phyloP scores from a whole-genome alignment of 2,329 filamentous ascomycete genomes.

The Stagonosporopsis chrysanthemi region DNA sequence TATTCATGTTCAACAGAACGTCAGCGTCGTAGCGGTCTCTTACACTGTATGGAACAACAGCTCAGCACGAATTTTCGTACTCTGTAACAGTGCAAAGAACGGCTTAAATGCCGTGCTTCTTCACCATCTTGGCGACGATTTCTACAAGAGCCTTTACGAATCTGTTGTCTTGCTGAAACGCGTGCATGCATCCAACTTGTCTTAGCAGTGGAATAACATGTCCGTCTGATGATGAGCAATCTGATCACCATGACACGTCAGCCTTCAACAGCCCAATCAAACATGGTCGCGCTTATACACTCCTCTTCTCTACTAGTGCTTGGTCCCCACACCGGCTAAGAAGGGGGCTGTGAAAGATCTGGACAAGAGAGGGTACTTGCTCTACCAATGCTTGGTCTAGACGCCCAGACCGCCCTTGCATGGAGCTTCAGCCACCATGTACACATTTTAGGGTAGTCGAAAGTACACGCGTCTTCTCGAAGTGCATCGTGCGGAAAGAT shows the following conservation, averaged over 20 bases:
- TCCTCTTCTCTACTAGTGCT: background rate
- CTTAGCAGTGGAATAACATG: background rate
- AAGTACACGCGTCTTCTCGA: background rate
- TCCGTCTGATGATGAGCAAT: background rate
- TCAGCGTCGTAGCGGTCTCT: too few relatives aligned
- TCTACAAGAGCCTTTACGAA: background rate
- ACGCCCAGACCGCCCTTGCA: background rate
- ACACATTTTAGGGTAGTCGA: background rate
- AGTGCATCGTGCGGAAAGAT: too few relatives aligned
- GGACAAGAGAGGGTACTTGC: background rate
- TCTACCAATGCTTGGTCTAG: background rate
- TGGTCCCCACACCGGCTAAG: background rate
- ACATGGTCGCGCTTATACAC: too few relatives aligned
- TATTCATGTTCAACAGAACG: background rate
- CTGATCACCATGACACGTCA: background rate
- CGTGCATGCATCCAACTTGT: background rate
- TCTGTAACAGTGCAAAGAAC: too few relatives aligned
- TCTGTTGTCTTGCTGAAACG: background rate
- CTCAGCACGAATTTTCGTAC: too few relatives aligned
- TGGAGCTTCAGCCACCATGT: background rate
- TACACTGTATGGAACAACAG: too few relatives aligned
- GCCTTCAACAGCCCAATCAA: background rate
- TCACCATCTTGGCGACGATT: background rate
- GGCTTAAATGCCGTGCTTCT: too few relatives aligned
- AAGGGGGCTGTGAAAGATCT: constrained; percentile 1